Base-by-base conservation (phyloP, 192 early-diverging fungal genomes). In the Rhizophagus clarus region DNA sequence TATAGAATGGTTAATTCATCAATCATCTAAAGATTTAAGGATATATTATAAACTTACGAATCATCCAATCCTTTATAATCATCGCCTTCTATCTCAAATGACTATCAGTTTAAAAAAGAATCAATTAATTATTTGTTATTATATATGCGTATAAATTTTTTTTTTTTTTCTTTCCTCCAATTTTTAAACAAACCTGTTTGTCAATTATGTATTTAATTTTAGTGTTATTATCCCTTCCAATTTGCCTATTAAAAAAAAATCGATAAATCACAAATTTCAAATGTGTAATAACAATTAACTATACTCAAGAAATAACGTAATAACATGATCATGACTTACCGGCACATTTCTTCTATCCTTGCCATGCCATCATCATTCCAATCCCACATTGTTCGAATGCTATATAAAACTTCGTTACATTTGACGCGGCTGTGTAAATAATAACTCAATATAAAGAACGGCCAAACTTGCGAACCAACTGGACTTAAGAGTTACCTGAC, bases 321-420 rank as follows among this genome's bases (percentile, higher is more conserved):
- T 28, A 74, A 11, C 10, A 31, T 9, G 47, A 75, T 5, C 8
- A 34, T 75, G 22, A 32, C 72, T 56, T 31, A 77, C 71, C 24
- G 42, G 12, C 42, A 72, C 24, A 15, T 42, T 0, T 10, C 40
- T 29, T 49, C 9, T 49, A 77, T 26, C 47, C 49, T 37, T 45
- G n/a, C 15, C 28, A 49, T 40, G 5, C 29, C 37, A 12, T 47
- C 12, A 29, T 66, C 75, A 17, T 9, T 45, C 75, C 75, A 77
- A 5, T 64, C 75, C 75, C 75, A 77, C 3, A 77, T 77, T 10
- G 75, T 77, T 45, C 62, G 40, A 17, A 77, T 22, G 20, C 7
- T 45, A 28, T 62, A 66, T 5, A 28, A 8, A 45, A 66, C 8
- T 45, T 77, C 61, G 47, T 47, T 24, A 12, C 42, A 45, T 12